Conservation (phyloP, 768 basidiomycete genomes). For the Pleurotus djamor region DNA sequence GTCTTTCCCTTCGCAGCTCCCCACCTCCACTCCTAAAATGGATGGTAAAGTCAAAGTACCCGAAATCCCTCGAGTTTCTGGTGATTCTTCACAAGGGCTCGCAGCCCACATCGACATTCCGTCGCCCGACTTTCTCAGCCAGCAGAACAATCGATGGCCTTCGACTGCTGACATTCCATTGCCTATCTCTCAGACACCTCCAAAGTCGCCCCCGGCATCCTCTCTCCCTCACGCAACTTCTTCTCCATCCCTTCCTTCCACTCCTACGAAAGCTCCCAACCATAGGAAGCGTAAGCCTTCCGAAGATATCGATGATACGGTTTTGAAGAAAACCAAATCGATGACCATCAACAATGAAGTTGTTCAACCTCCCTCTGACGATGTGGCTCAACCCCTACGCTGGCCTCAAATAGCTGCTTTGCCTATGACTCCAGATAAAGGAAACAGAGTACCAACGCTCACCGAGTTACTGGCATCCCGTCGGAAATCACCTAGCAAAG, state of each 20-base stretch:
- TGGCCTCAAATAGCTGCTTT: background rate
- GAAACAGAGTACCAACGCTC: background rate
- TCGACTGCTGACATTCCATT: background rate
- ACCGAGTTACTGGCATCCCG: slow-evolving; percentile 5
- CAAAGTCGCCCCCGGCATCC: background rate
- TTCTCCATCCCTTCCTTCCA: slow-evolving; percentile 1
- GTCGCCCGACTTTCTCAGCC: background rate
- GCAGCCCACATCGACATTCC: background rate
- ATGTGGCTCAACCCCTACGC: background rate
- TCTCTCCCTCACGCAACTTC: background rate
- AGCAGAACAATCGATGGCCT: background rate
- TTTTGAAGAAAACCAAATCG: background rate
- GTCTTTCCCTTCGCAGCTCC: slow-evolving; percentile 50
- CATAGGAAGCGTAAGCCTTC: background rate
- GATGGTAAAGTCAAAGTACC: slow-evolving; percentile 36
- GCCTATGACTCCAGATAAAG: background rate
- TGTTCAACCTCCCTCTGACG: background rate
- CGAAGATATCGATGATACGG: background rate
- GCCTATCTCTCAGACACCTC: background rate
- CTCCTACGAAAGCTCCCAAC: background rate
- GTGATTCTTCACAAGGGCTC: slow-evolving; percentile 22
- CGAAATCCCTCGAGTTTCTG: slow-evolving; percentile 29
- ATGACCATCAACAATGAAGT: background rate
- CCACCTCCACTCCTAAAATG: slow-evolving; percentile 50
- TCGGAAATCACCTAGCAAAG: background rate